Conservation (phyloP, 1,139 yeast species). For the Hansenula anomala region DNA sequence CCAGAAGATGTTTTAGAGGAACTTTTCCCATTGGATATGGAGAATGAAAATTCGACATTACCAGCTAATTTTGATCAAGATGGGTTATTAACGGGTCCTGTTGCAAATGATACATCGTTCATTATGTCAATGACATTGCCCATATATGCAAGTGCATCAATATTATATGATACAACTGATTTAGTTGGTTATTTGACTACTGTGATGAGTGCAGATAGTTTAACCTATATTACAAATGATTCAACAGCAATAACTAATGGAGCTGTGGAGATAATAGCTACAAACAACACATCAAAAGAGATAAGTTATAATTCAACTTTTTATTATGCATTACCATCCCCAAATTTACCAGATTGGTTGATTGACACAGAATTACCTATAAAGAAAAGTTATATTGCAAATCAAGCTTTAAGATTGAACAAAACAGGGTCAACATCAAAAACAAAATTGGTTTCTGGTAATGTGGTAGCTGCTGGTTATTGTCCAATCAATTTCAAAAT, state of each 20-base stretch:
- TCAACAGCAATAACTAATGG: slow-evolving; percentile 34
- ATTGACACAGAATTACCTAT: slow-evolving; percentile 7
- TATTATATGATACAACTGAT: slow-evolving; percentile 51
- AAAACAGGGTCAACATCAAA: slow-evolving; percentile 48
- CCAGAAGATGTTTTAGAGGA: slow-evolving; percentile 24
- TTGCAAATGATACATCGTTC: slow-evolving; percentile 31
- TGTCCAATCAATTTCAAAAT: slow-evolving; percentile 46
- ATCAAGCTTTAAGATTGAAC: slow-evolving; percentile 31
- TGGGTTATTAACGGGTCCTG: slow-evolving; percentile 58
- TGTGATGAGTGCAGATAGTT: slow-evolving; percentile 51
- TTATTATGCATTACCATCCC: slow-evolving; percentile 31
- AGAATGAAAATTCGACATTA: slow-evolving; percentile 35
- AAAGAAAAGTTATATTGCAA: slow-evolving; percentile 28
- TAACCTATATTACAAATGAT: slow-evolving; percentile 47
- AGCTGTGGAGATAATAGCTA: slow-evolving; percentile 36
- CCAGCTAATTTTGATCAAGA: slow-evolving; percentile 37
- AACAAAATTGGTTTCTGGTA: slow-evolving; percentile 37
- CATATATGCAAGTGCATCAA: slow-evolving; percentile 67
- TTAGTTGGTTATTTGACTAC: slow-evolving; percentile 72
- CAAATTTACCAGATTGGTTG: slow-evolving; percentile 15
- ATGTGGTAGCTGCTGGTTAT: slow-evolving; percentile 66
- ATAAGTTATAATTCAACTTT: slow-evolving; percentile 26
- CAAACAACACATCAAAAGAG: slow-evolving; percentile 19
- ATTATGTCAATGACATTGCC: slow-evolving; percentile 49
- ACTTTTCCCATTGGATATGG: slow-evolving; percentile 47